Base-by-base conservation (phyloP, 192 early-diverging fungal species). In the Coemansia sp. region DNA sequence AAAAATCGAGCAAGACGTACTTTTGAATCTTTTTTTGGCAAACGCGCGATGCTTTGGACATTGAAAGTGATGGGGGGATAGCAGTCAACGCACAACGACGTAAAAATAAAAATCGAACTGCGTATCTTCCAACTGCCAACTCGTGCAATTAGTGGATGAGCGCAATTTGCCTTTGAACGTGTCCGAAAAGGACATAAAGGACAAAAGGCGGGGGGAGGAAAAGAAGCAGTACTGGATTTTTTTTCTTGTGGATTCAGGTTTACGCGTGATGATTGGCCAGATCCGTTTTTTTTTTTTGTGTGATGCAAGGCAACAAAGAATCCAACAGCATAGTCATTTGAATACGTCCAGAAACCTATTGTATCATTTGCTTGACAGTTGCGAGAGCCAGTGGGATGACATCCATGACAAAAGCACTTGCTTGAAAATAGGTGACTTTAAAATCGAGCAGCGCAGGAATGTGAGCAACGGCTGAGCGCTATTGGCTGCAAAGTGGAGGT, bases 31-130 rank as follows among this genome's bases (percentile, higher is more conserved):
- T 61, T 13, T 45, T 11, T n/a, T 20, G 46, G 38, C 15, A n/a
- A 40, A 41, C 40, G 61, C 38, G 40, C 10, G 19, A 64, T 5
- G 9, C 42, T 32, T 61, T 29, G 61, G 42, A 64, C 10, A 63
- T 36, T 48, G 44, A 44, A 45, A 42, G 27, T 24, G 12, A 7
- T 11, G 32, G 36, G 46, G 27, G 20, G 13, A 64, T 5, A 46
- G 56, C 58, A 71, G 40, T 27, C 22, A 1, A 42, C 31, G 53
- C 17, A 31, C 34, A 10, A 31, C 8, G 40, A 31, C 8, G 40
- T 22, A 61, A 42, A 56, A 48, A 24, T 24, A 55, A 71, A 71
- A 71, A 71, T 71, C 69, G 62, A 71, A 46, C 62, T 55, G 69
- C 38, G 34, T 40, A 56, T 46, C 41, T 20, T 40, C 34, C 44